A percentile compares a stretch with the other conserved stretches of the same genome.
These are phyloP conservation scores for Obba rivulosa DNA, from an alignment of 768 basidiomycete species.

Conservation along the genomic window DNA sequence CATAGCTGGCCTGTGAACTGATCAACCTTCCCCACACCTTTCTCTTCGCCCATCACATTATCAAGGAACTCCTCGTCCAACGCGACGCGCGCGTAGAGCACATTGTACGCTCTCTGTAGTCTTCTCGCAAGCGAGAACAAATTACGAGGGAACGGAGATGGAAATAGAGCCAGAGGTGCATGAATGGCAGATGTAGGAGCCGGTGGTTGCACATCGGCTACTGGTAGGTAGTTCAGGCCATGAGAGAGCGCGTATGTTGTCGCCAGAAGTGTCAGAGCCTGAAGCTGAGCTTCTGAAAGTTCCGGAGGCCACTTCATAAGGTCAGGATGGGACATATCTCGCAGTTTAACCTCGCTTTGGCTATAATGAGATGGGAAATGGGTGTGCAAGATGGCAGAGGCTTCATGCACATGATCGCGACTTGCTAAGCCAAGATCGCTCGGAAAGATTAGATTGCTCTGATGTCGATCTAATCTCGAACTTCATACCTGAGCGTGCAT, in stretches of 20 bases:
- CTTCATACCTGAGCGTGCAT: too few species aligned
- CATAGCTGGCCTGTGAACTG: conserved; percentile 83
- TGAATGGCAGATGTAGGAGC: conserved; percentile 74
- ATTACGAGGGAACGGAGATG: conserved; percentile 75
- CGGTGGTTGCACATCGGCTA: conserved; percentile 38
- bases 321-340: conserved; percentile 3
- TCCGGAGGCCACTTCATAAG: conserved; percentile 64
- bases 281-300: conserved; percentile 52
- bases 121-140: conserved; percentile 61
- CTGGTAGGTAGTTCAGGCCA: conserved; percentile 79
- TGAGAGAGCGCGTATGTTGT: conserved; percentile 82
- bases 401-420: too few species aligned
- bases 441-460: too few species aligned
- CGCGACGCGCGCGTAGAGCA: conserved; percentile 80
- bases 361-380: too few species aligned
- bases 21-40: conserved; percentile 78
- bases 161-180: conserved; percentile 85
- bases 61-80: conserved; percentile 79
- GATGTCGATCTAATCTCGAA: too few species aligned
- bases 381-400: too few species aligned
- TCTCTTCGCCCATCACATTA: conserved; percentile 71
- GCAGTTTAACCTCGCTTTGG: too few species aligned
- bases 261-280: conserved; percentile 56
- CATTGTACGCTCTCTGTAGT: conserved; percentile 78
- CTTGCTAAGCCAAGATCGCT: too few species aligned